Base-by-base conservation (phyloP, 1,284 basidiomycete genomes). In the Wallemia hederae region DNA sequence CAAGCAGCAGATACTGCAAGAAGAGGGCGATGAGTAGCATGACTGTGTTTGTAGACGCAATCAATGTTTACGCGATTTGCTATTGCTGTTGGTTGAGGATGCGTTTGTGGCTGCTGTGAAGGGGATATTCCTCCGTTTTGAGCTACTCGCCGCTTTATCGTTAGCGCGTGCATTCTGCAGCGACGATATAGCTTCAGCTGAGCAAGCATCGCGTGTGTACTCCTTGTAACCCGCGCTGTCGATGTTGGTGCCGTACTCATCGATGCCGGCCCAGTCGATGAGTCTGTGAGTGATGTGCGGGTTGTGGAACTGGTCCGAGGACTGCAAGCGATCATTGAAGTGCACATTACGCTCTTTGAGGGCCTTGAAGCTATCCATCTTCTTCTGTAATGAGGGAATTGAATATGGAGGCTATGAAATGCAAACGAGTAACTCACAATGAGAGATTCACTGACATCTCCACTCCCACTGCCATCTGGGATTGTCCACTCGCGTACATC, bases 291-390 rank as follows among this genome's bases (percentile, higher is more conserved):
- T 92, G 14, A 97, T 78, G 68, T 94, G 85, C 0, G 92, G 92
- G 67, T 98, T 97, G 27, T 87, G 81, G 71, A 96, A 97, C 0
- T 86, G 80, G 26, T 86, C 81, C 64, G 84, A 88, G 7, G 80
- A 77, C 79, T 91, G 83, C 31, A 98, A 77, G 0, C 85, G 85
- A 68, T 89, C 85, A 69, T 97, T 97, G 74, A 94, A 96, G 68
- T 94, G 90, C 64, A 81, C 81, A 0, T 72, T 73, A n/a, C 83
- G 78, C 59, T 68, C 73, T 69, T 88, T 92, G 61, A 89, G 77
- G 2, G 73, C 69, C 62, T 80, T 77, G 67, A 84, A 97, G 62
- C 82, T 80, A 0, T 77, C 71, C 19, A 90, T 76, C 70, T 91
- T 91, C 1, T 78, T 75, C 86, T 90, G 66, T 0, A 49, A 56